A percentile compares a stretch with the other conserved stretches of the same genome.
These are phyloP conservation scores for Verticillium alfalfae DNA, from an alignment of 2,329 filamentous ascomycete genomes.

Conservation along the genomic window DNA sequence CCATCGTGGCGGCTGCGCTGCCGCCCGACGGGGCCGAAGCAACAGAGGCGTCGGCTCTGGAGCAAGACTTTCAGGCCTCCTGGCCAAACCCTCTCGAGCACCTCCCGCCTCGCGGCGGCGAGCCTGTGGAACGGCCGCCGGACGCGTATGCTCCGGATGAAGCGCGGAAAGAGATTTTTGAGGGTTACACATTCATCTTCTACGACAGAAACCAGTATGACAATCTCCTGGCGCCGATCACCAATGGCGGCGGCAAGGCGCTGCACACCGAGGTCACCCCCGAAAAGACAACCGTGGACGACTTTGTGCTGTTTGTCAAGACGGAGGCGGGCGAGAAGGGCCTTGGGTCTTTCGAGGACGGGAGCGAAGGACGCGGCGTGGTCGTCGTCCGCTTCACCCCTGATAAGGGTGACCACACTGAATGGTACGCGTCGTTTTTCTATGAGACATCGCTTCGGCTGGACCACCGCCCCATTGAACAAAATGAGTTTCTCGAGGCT, in stretches of 20 bases:
- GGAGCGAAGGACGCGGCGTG: conserved; percentile 62
- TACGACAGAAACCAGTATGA: conserved; percentile 71
- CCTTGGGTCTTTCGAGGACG: conserved; percentile 57
- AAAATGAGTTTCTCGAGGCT: conserved; percentile 87
- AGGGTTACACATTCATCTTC: conserved; percentile 85
- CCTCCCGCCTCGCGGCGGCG: conserved; percentile 69
- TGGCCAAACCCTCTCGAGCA: conserved; percentile 74
- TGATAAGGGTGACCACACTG: conserved; percentile 43
- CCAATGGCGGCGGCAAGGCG: conserved; percentile 77
- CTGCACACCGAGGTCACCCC: conserved; percentile 58
- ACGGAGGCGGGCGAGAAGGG: conserved; percentile 70
- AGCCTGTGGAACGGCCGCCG: conserved; percentile 63
- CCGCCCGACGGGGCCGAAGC: conserved; percentile 39
- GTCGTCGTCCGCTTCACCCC: conserved; percentile 71
- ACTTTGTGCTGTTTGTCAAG: conserved; percentile 74
- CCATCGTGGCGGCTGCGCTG: conserved; percentile 57
- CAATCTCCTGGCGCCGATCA: conserved; percentile 68
- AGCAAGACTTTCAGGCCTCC: conserved; percentile 69
- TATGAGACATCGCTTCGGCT: conserved; percentile 64
- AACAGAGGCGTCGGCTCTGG: conserved; percentile 52
- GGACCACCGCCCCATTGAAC: conserved; percentile 78
- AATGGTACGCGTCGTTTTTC: conserved; percentile 68
- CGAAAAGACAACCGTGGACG: conserved; percentile 61
- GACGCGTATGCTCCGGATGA: conserved; percentile 68
- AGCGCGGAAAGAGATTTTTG: conserved; percentile 66